A percentile compares a stretch with the other conserved stretches of the same genome.
phyloP scores from a whole-genome alignment of 208 protist genomes.

The Zelonia costaricensis region DNA sequence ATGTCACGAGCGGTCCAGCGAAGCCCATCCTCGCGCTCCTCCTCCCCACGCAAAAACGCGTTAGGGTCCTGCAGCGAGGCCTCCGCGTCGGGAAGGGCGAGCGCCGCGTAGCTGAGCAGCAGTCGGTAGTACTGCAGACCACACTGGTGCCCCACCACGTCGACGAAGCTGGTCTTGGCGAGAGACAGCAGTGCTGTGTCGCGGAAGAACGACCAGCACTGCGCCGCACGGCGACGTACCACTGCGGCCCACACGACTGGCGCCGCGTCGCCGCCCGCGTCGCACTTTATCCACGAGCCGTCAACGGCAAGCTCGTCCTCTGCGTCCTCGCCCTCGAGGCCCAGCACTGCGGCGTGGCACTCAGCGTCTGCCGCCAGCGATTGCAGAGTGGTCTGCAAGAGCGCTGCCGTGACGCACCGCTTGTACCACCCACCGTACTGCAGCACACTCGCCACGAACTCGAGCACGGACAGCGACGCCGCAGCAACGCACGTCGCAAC shows the following conservation, averaged over 20 bases:
- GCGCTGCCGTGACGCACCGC: constrained; percentile 14
- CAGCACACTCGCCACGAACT: constrained; percentile 36
- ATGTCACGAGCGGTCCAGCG: constrained; percentile 43
- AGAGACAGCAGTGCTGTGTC: constrained; percentile 19
- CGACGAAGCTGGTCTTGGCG: constrained; percentile 18
- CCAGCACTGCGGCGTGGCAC: constrained; percentile 15
- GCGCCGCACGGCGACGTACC: constrained; percentile 22
- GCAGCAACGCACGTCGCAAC: not conserved
- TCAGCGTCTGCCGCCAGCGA: constrained; percentile 32
- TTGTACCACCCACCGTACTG: constrained; percentile 41
- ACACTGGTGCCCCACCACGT: constrained; percentile 22
- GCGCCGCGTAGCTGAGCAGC: constrained; percentile 34
- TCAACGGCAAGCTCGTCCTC: not conserved
- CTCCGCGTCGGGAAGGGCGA: constrained; percentile 25
- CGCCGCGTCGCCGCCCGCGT: not conserved
- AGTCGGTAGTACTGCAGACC: constrained; percentile 35
- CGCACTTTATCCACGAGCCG: constrained; percentile 1
- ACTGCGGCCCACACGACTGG: not conserved
- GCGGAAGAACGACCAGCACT: constrained; percentile 29
- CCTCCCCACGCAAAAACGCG: constrained; percentile 56
- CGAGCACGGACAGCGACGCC: constrained; percentile 11
- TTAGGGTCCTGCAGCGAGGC: constrained; percentile 38
- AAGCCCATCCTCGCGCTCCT: constrained; percentile 53
- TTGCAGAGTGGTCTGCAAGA: constrained; percentile 28
- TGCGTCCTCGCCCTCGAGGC: constrained; percentile 12